Evolutionary conservation across 345 rosid genomes (phyloP), one percentile per base, ranked within the genome.

Genomic region (Linum lewisii): DNA sequence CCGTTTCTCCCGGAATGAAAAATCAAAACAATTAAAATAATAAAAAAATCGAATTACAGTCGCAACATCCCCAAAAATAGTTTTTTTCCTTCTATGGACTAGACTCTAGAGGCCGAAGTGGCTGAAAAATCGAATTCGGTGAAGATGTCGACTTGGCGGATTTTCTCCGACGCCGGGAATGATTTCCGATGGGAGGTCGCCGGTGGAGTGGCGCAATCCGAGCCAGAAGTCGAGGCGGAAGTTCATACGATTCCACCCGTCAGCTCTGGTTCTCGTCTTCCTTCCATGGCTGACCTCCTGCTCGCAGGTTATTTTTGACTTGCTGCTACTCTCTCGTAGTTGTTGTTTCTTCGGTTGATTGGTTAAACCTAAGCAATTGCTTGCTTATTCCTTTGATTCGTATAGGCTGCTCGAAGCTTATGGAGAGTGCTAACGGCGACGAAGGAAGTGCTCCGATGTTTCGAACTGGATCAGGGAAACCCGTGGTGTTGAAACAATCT

Each of bases 121-220:
- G 14, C 45, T 38, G 45, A 38, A 8, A 2, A 8, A 4, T 16
- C 16, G 4, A 42, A 11, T 11, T 42, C 13, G 16, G 47, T 42
- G 67, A 21, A 64, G 65, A 92, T 92, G 98, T 83, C 95, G 34
- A 69, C 89, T 71, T 87, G 95, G 95, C 72, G 78, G 60, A 66
- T 85, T 2, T 70, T 71, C 69, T 54, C 88, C 67, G 82, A 78
- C 67, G 62, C 78, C 59, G 78, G 76, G 44, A 75, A 69, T 25
- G 60, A 66, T 52, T 75, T 77, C 66, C 85, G 76, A 42, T 89
- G 97, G 99, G 83, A 87, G 66, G 47, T 26, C 1, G 64, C 85
- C 58, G 83, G 81, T 38, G 65, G 67, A 51, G 21, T 72, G 15
- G 18, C 69, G 32, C 69, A 20, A 6, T 34, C 68, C 21, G 59